Evolutionary conservation across 2,329 filamentous ascomycete species (phyloP), one percentile per base, ranked within the genome.

Genomic region (Intubia oerlemansii): DNA sequence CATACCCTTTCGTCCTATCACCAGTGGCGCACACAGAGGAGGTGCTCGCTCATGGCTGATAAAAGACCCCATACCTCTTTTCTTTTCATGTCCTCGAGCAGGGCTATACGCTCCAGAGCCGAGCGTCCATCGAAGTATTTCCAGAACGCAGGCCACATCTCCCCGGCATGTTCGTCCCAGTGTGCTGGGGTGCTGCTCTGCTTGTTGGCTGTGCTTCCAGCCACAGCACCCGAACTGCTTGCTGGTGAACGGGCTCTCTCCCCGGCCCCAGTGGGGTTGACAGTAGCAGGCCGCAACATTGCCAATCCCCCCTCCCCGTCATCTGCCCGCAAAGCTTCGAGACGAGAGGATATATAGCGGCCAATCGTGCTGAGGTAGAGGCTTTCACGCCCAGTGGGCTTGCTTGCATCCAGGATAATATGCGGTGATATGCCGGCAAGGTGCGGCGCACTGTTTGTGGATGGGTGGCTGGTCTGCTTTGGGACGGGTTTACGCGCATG

Each of bases 41-140:
- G 44, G 47, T 73, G 65, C 43, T 79, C 74, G 37, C 66, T 63
- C 59, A 74, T 71, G n/a, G 54, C 52, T 23, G 60, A 62, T 31
- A 77, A 47, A 31, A 72, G 54, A 26, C 65, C 62, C 56, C 77
- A 82, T 10, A 81, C 62, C 39, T 78, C 73, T 51, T 85, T 90
- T 32, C 81, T 61, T 55, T 88, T 91, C 53, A 90, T 63, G 5
- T 78, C 77, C 51, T 93, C 81, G 32, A 75, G 64, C n/a, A 88
- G 55, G 2, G 77, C 68, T 38, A 98, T 76, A 40, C 84, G 72
- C 52, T 98, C 88, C 34, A 95, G 57, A 3, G 84, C 74, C 43
- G 76, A 72, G 32, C 62, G 65, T 1, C 88, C 88, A 46, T 95
- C 84, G 41, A 95, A 80, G 48, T 93, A 88, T 47, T 77, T 80